These are phyloP conservation scores for Leishmania gerbilli DNA, from an alignment of 208 protist genomes.

Conservation along the genomic window DNA sequence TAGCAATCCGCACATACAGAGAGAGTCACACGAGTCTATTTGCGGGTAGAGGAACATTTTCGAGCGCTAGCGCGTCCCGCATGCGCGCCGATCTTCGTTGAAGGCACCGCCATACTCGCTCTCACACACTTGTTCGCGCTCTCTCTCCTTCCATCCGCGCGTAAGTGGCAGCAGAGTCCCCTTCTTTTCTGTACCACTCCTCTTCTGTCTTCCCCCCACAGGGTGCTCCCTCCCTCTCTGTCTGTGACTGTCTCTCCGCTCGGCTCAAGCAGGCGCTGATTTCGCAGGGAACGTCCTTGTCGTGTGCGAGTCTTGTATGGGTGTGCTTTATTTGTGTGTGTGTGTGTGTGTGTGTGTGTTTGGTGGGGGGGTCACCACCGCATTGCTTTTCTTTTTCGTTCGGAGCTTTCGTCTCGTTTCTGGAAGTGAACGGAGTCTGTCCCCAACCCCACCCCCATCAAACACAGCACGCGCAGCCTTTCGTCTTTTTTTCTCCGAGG, in stretches of 20 bases:
- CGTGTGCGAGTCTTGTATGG: not conserved
- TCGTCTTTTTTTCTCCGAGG: not conserved
- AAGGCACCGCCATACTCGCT: not conserved
- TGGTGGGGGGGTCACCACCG: not conserved
- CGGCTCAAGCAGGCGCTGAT: not conserved
- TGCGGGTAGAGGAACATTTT: not conserved
- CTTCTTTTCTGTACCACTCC: not conserved
- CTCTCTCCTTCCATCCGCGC: not conserved
- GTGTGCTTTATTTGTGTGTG: not conserved
- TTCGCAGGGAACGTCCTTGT: not conserved
- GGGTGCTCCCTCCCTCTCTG: not conserved
- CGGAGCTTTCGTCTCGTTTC: not conserved
- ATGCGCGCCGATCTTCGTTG: not conserved
- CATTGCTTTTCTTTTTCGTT: not conserved
- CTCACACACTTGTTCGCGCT: not conserved
- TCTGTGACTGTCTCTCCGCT: not conserved
- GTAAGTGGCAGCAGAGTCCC: not conserved
- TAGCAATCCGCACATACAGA: not conserved
- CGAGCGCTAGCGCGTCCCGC: not conserved
- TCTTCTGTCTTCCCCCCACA: not conserved
- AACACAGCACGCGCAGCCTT: not conserved
- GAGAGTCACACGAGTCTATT: not conserved
- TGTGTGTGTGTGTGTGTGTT: not conserved
- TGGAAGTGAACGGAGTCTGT: not conserved
- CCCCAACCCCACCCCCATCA: not conserved